Percentiles rank a stretch among this genome's conserved stretches.
Evolutionary conservation across 2,329 filamentous ascomycete species (phyloP).

Genomic region (Cladobotryum mycophilum): DNA sequence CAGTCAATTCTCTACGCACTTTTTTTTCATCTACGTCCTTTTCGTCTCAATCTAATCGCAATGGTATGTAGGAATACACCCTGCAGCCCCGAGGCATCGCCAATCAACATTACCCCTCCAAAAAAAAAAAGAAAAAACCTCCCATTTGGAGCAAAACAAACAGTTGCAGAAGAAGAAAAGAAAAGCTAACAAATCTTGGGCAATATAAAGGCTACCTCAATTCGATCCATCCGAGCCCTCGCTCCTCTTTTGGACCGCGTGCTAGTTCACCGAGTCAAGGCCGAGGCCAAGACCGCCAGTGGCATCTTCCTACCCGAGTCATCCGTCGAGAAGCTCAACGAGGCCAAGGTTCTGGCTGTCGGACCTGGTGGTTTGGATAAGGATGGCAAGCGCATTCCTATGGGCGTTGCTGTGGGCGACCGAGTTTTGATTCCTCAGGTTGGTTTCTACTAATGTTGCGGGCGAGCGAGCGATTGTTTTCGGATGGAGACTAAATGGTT

Average conservation of each 20-base stretch:
- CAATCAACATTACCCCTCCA: background rate
- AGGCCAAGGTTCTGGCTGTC: conserved; percentile 92
- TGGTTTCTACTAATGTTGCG: conserved; percentile 27
- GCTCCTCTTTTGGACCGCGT: conserved; percentile 96
- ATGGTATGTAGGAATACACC: conserved; percentile 19
- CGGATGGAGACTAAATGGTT: background rate
- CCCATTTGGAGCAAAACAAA: background rate
- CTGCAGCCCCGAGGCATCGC: background rate
- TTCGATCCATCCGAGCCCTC: conserved; percentile 94
- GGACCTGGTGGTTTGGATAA: conserved; percentile 83
- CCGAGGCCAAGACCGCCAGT: conserved; percentile 90
- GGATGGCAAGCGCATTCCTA: conserved; percentile 80
- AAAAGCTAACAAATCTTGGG: background rate
- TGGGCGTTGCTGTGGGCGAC: conserved; percentile 79
- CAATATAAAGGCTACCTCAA: conserved; percentile 54
- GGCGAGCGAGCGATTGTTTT: background rate
- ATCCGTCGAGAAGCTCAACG: conserved; percentile 95
- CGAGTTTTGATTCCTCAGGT: conserved; percentile 94
- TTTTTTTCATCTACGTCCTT: conserved; percentile 1
- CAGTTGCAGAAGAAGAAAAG: background rate
- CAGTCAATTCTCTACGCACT: background rate
- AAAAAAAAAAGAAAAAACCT: background rate
- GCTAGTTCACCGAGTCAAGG: conserved; percentile 95
- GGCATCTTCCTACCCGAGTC: conserved; percentile 98
- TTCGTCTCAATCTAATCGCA: conserved; percentile 17